Evolutionary conservation across 441 rosid genomes (phyloP).

Genomic region (Erysimum cheiri): DNA sequence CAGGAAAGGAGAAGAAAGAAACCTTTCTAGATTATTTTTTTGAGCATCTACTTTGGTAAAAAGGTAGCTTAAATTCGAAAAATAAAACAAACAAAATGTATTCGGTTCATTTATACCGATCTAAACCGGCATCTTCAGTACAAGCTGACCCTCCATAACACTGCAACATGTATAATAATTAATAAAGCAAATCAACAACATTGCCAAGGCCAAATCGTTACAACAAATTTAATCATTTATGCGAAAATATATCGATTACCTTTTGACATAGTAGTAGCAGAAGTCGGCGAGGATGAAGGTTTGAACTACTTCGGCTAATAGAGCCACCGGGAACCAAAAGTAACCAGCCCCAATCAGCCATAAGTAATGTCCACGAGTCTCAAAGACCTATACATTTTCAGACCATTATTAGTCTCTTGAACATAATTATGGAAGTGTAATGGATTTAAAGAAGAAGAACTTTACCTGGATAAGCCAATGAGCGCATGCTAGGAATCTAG

Average conservation of each 20-base stretch:
- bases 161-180: constrained; percentile 49
- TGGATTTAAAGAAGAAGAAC: neutral
- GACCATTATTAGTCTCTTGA: constrained; percentile 14
- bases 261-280: constrained; percentile 78
- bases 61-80: constrained; percentile 8
- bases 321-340: constrained; percentile 66
- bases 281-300: constrained; percentile 89
- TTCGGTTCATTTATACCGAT: constrained; percentile 13
- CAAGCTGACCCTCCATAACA: constrained; percentile 66
- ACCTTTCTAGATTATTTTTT: constrained; percentile 24
- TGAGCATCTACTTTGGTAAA: constrained; percentile 35
- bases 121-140: constrained; percentile 75
- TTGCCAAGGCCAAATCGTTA: neutral
- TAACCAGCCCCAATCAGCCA: constrained; percentile 59
- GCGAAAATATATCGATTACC: constrained; percentile 41
- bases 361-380: constrained; percentile 57
- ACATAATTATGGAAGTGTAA: neutral
- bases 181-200: neutral
- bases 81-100: constrained; percentile 16
- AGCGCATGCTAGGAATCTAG: constrained; percentile 76
- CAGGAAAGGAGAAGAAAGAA: constrained; percentile 12
- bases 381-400: constrained; percentile 51
- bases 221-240: neutral
- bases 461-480: constrained; percentile 77
- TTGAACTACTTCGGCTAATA: constrained; percentile 69